Evolutionary conservation across 148 eudicot species (phyloP), one percentile per base, ranked within the genome.

Genomic region (Bassia scoparia): DNA sequence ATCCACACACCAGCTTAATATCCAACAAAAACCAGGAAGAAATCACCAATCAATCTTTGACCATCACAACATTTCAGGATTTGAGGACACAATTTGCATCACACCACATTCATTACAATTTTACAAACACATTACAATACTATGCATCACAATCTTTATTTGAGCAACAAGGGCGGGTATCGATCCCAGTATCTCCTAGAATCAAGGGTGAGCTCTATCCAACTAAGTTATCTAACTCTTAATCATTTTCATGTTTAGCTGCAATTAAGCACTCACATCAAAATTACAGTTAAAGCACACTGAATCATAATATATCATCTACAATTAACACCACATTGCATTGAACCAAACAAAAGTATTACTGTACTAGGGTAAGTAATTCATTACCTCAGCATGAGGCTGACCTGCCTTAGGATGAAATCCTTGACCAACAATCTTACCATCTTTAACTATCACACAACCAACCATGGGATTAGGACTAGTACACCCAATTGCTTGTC

Each of bases 381-480:
- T 24, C 54, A 9, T 52, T 66, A 91, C 98, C 98, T 91, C 98
- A 82, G 96, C 99, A 86, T 95, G 99, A 79, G 99, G 99, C 61
- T 89, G 92, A 10, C 97, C 94, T 73, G 96, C 96, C 81, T 92
- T 96, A 7, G 99, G 99, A 71, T 96, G 99, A 80, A 96, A 96
- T 21, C 99, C 97, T 87, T 96, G 88, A 65, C 97, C 99, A 71
- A 96, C 96, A 75, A 96, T 77, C 70, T 87, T 69, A 53, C 90
- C 96, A 83, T 86, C 89, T 62, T 87, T 96, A 64, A 92, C 97
- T 79, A 92, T 84, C 8, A 92, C 88, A 85, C 97, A 92, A 1
- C 99, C 99, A 69, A 92, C 97, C 99, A 96, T 87, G 16, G 99
- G 99, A 87, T 96, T 92, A 80, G 97, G 99, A 41, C 96, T 92